Conservation (phyloP, 345 rosid species). For the Eucalyptus sp. region DNA sequence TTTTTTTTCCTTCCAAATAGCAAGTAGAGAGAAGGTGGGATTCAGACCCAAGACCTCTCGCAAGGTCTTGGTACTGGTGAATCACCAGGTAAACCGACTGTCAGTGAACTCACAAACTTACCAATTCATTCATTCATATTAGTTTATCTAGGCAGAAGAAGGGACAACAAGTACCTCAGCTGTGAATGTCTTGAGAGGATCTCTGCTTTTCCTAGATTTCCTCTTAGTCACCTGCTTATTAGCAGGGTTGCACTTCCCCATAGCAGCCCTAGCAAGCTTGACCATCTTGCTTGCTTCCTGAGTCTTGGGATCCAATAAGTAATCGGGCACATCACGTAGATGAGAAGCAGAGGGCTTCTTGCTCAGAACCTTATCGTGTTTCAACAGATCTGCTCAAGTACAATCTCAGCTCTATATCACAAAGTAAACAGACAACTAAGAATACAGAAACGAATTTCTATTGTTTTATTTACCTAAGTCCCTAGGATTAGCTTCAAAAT, state of each 20-base stretch:
- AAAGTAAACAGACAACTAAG: background rate
- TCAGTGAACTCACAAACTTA: background rate
- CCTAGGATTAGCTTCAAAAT: constrained; percentile 77
- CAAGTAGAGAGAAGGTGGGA: background rate
- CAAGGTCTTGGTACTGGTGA: background rate
- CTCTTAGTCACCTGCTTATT: constrained; percentile 31
- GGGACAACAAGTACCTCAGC: constrained; percentile 19
- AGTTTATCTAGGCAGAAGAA: background rate
- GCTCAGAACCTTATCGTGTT: constrained; percentile 76
- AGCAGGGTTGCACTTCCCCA: constrained; percentile 38
- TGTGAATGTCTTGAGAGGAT: constrained; percentile 52
- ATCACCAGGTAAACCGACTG: background rate
- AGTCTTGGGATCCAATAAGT: constrained; percentile 61
- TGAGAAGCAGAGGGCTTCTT: constrained; percentile 60
- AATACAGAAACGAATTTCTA: background rate
- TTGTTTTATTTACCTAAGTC: constrained; percentile 34
- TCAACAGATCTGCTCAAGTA: constrained; percentile 48
- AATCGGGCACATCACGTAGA: constrained; percentile 62
- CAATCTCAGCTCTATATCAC: background rate
- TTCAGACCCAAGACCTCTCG: background rate
- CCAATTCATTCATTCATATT: background rate
- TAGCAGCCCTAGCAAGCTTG: constrained; percentile 72
- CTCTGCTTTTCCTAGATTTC: constrained; percentile 37
- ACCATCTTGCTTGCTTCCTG: constrained; percentile 85
- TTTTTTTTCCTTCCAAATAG: background rate